Base-by-base conservation (phyloP, 768 basidiomycete genomes). In the Mycena vulgaris region DNA sequence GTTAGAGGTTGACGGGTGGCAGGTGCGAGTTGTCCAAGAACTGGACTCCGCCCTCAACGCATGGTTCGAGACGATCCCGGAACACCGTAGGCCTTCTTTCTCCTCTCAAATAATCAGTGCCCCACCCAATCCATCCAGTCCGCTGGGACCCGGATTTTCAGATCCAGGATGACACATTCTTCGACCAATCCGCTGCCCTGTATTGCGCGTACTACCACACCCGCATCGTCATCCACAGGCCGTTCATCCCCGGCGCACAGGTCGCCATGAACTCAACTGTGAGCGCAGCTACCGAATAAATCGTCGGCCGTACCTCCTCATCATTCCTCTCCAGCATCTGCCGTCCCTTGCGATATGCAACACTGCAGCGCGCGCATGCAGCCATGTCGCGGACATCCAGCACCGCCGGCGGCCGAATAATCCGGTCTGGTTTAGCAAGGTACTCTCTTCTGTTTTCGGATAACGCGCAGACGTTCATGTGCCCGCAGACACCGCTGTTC, bases 311-410 rank as follows among this genome's bases (percentile, higher is more conserved):
- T 8, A 16, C 39, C 3, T 39, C 14, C 39, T 39, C 39, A 39
- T 39, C 3, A 39, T 39, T 39, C 39, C 39, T 8, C 17, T 9
- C n/a, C n/a, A 69, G 68, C 37, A 60, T 21, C 86, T 90, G 69
- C 89, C 91, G 1, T 91, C 90, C 0, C 83, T 92, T 3, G 89
- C 90, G 0, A 92, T 92, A 63, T 92, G 90, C 77, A 87, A 87
- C 49, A 92, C 90, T 28, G 85, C 92, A 3, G 89, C 92, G 0
- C 83, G 91, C 14, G 89, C 89, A 0, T 88, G 85, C 57, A 84
- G 84, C 30, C 90, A 89, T 58, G 83, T 93, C 37, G 76, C 89
- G 51, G 88, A 91, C 67, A 79, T 82, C n/a, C 82, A 83, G 56
- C 82, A 83, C 47, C 72, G 60, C 57, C 80, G 81, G 21, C 51